phyloP scores from a whole-genome alignment of 2,329 filamentous ascomycete genomes.

The Ceratocystis ficicola region DNA sequence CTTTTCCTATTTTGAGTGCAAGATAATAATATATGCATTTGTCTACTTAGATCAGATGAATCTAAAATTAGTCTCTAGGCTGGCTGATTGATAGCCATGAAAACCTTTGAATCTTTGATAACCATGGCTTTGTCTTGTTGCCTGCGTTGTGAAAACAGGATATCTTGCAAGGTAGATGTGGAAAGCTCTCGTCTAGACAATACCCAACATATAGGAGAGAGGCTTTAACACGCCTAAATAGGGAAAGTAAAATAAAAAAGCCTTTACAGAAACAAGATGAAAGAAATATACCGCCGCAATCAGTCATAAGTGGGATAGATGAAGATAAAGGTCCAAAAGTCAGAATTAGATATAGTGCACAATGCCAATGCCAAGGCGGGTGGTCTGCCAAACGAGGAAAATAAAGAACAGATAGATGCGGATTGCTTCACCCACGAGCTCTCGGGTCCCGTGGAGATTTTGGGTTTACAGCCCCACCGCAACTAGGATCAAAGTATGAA shows the following conservation, averaged over 20 bases:
- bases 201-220: too few relatives aligned
- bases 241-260: not conserved
- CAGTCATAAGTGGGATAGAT: not conserved
- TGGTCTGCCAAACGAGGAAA: too few relatives aligned
- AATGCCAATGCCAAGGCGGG: too few relatives aligned
- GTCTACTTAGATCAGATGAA: not conserved
- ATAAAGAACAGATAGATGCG: too few relatives aligned
- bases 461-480: not conserved
- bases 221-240: too few relatives aligned
- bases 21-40: slow-evolving; percentile 3
- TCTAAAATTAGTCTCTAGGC: too few relatives aligned
- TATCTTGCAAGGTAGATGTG: too few relatives aligned
- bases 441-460: not conserved
- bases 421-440: not conserved
- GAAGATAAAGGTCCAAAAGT: too few relatives aligned
- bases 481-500: slow-evolving; percentile 23
- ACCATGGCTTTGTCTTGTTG: too few relatives aligned
- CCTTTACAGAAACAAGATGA: not conserved
- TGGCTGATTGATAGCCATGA: not conserved
- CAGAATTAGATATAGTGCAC: too few relatives aligned
- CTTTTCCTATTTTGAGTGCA: not conserved
- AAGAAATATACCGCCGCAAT: not conserved
- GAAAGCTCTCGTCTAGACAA: too few relatives aligned
- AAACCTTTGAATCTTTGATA: not conserved
- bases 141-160: too few relatives aligned